Conservation (phyloP, 73 alveolate genomes). For the Blepharisma japonicum region DNA sequence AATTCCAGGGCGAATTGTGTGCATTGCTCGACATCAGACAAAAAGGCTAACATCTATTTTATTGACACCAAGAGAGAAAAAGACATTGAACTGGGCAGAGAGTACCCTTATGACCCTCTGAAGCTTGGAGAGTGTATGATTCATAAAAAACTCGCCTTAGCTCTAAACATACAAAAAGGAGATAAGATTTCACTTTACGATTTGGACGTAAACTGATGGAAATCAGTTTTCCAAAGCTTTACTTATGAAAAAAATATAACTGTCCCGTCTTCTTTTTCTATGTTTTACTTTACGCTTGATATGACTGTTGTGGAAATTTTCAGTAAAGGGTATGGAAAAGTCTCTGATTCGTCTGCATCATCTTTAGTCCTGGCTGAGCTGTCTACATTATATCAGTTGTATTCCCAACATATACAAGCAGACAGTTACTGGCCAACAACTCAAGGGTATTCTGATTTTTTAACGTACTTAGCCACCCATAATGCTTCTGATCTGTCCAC, state of each 20-base stretch:
- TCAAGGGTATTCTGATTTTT: no score
- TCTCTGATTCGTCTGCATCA: not conserved
- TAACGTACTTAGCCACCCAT: not conserved
- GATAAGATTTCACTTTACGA: not conserved
- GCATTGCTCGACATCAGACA: not conserved
- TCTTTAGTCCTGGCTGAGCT: not conserved
- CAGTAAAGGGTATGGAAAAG: not conserved
- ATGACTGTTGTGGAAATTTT: not conserved
- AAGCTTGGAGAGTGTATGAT: slow-evolving; percentile 19
- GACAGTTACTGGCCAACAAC: no score
- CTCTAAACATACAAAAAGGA: not conserved
- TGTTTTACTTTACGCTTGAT: not conserved
- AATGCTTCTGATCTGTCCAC: slow-evolving; percentile 1
- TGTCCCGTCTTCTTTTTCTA: not conserved
- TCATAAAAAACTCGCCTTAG: not conserved
- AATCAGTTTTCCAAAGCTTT: not conserved
- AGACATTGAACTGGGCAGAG: slow-evolving; percentile 35
- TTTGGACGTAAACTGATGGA: not conserved
- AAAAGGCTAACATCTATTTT: not conserved
- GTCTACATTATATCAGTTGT: no score
- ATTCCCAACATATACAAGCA: no score
- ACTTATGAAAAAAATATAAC: slow-evolving; percentile 3
- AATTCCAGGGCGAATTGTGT: slow-evolving; percentile 7
- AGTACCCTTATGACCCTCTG: slow-evolving; percentile 22
- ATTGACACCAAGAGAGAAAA: slow-evolving; percentile 33